These are phyloP conservation scores for Jatropha curcas DNA, from an alignment of 345 rosid genomes.

Conservation along the genomic window DNA sequence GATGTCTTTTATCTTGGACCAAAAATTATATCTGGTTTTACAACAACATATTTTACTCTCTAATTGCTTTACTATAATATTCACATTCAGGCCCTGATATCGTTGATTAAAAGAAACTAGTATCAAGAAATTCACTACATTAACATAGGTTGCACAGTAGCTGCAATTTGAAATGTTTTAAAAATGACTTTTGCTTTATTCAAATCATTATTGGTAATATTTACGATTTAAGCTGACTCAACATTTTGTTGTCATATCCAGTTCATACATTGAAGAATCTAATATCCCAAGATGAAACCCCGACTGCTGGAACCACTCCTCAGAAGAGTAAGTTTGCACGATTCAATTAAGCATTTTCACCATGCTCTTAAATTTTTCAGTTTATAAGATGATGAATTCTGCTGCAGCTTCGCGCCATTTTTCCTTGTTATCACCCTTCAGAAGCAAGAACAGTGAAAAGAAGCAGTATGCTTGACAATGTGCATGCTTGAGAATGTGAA, in stretches of 20 bases:
- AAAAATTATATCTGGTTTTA: too few species aligned
- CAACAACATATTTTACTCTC: too few species aligned
- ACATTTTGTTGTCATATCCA: constrained; percentile 34
- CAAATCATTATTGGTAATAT: neutral
- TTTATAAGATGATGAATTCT: neutral
- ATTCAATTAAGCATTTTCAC: neutral
- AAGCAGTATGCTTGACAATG: constrained; percentile 37
- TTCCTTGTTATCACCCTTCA: constrained; percentile 74
- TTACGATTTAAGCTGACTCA: constrained; percentile 17
- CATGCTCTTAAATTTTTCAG: neutral
- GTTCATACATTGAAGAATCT: constrained; percentile 85
- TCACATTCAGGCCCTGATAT: too few species aligned
- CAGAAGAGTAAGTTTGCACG: constrained; percentile 60
- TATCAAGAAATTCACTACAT: neutral
- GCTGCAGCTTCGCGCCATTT: constrained; percentile 76
- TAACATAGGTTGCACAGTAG: neutral
- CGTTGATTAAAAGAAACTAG: too few species aligned
- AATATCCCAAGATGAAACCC: constrained; percentile 82
- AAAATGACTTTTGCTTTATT: neutral
- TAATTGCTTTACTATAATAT: too few species aligned
- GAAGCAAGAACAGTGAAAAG: constrained; percentile 72
- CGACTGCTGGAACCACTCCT: constrained; percentile 47
- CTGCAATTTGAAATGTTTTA: neutral
- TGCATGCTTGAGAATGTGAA: constrained; percentile 25
- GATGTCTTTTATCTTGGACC: too few species aligned